Evolutionary conservation across 805 yeast species (phyloP).

Genomic region (Yarrowia sp.): DNA sequence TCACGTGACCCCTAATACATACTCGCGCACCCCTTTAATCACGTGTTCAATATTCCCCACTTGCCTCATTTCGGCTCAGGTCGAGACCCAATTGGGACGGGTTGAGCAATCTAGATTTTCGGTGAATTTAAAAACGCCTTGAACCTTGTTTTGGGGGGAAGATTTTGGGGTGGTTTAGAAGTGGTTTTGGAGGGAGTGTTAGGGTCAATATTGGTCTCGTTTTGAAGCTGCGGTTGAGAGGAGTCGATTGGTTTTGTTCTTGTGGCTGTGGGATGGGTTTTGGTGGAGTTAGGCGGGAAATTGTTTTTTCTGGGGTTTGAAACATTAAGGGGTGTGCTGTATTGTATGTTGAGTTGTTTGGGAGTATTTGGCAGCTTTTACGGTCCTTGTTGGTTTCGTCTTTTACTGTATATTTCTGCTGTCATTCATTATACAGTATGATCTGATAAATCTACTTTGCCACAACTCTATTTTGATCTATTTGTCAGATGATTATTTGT

Average conservation of each 20-base stretch:
- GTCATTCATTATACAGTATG: too few species aligned
- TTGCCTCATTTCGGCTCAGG: background rate
- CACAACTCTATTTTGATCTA: too few species aligned
- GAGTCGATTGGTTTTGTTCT: background rate
- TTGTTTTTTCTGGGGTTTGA: too few species aligned
- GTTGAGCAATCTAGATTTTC: background rate
- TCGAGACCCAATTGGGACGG: background rate
- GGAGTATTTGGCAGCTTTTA: too few species aligned
- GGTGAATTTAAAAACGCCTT: background rate
- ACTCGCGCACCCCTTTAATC: too few species aligned
- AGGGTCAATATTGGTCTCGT: background rate
- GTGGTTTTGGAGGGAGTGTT: background rate
- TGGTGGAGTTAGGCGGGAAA: background rate
- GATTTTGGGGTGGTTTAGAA: background rate
- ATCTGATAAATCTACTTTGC: too few species aligned
- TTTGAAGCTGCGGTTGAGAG: background rate
- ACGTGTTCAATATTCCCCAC: background rate
- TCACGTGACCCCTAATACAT: too few species aligned
- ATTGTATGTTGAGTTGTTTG: too few species aligned
- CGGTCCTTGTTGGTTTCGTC: too few species aligned
- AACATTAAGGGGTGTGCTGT: too few species aligned
- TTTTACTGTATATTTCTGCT: too few species aligned
- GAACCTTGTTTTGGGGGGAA: constrained; percentile 1
- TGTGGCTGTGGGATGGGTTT: background rate
- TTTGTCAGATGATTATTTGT: too few species aligned